Conservation (phyloP, 352 stramenopile genomes). For the Phytophthora lateralis region DNA sequence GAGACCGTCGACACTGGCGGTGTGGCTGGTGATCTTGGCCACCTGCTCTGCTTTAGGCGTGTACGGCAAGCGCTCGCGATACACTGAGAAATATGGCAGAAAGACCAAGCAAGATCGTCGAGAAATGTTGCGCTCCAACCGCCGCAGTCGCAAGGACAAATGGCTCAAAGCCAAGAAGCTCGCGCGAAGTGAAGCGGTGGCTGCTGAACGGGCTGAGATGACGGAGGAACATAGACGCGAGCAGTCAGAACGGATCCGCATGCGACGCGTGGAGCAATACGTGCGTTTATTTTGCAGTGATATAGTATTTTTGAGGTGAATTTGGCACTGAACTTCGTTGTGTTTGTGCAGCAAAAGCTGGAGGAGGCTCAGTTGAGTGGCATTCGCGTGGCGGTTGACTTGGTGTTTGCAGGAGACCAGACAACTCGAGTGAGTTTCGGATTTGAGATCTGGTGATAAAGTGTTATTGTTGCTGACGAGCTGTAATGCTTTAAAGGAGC, state of each 20-base stretch:
- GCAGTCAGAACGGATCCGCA: slow-evolving; percentile 59
- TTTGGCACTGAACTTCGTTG: background rate
- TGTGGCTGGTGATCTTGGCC: slow-evolving; percentile 4
- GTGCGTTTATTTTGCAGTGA: slow-evolving; percentile 35
- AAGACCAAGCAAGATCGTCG: slow-evolving; percentile 20
- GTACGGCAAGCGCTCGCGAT: background rate
- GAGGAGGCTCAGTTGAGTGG: slow-evolving; percentile 43
- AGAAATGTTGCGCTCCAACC: slow-evolving; percentile 25
- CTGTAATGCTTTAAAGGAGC: slow-evolving; percentile 47
- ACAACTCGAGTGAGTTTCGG: slow-evolving; percentile 41
- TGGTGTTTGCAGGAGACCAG: slow-evolving; percentile 59
- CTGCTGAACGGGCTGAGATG: slow-evolving; percentile 25
- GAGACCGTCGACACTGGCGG: slow-evolving; percentile 9
- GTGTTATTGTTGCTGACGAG: background rate
- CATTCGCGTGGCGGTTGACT: slow-evolving; percentile 69
- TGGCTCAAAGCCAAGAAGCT: slow-evolving; percentile 33
- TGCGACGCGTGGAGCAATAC: slow-evolving; percentile 82
- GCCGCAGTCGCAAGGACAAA: slow-evolving; percentile 42
- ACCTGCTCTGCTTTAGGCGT: slow-evolving; percentile 10
- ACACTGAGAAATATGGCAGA: background rate
- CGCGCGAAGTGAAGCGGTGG: slow-evolving; percentile 13
- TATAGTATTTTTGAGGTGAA: background rate
- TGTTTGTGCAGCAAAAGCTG: slow-evolving; percentile 72
- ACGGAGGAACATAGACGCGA: slow-evolving; percentile 54
- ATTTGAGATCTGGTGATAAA: background rate